phyloP scores from a whole-genome alignment of 257 asterid genomes.

The Nicotiana benthamiana region DNA sequence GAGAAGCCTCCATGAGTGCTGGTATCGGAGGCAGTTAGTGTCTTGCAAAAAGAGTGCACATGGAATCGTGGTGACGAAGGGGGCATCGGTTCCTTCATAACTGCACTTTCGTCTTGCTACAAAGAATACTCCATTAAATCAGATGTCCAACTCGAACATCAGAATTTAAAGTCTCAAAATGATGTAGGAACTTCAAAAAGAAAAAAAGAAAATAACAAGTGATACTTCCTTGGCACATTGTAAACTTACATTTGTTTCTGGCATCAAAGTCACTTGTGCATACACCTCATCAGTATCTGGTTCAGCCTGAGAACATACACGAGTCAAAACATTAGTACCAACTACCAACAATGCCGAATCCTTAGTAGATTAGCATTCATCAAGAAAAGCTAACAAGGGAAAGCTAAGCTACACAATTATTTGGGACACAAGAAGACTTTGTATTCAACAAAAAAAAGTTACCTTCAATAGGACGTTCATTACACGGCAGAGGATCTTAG shows the following conservation, averaged over 20 bases:
- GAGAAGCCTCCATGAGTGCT: conserved; percentile 99
- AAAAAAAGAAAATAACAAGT: neutral
- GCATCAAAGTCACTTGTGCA: conserved; percentile 85
- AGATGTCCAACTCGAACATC: conserved; percentile 1
- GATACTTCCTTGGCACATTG: neutral
- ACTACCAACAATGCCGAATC: neutral
- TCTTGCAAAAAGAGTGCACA: conserved; percentile 90
- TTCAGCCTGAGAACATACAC: conserved; percentile 58
- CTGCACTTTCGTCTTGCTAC: conserved; percentile 73
- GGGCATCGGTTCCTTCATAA: conserved; percentile 51
- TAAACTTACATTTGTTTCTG: conserved; percentile 58
- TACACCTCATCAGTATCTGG: conserved; percentile 92
- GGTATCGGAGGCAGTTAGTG: conserved; percentile 94
- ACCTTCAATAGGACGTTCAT: conserved; percentile 75
- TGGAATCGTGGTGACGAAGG: conserved; percentile 55
- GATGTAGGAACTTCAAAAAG: neutral
- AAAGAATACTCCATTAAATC: conserved; percentile 1
- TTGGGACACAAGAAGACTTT: neutral
- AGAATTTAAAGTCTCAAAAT: neutral
- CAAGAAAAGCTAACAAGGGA: neutral
- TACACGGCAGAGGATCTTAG: conserved; percentile 91
- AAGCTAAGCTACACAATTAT: neutral
- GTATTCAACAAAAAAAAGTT: neutral
- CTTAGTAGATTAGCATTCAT: neutral
- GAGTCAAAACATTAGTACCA: neutral